Conservation (phyloP, 345 rosid species). For the Turritis glabra region DNA sequence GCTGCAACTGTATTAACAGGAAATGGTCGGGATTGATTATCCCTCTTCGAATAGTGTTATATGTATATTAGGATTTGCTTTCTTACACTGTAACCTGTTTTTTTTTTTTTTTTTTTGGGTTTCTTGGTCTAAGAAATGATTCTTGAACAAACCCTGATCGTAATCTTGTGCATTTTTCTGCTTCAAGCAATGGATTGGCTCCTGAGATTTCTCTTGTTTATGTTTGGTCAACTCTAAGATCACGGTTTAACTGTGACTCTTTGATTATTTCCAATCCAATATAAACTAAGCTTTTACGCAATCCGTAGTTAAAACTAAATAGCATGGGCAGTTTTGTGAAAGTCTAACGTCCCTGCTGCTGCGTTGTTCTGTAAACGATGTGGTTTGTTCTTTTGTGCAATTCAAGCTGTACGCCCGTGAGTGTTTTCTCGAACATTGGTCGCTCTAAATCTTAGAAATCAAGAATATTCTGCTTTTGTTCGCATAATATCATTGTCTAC, state of each 20-base stretch:
- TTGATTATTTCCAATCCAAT: neutral
- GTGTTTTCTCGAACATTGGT: neutral
- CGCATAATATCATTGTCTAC: neutral
- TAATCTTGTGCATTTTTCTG: neutral
- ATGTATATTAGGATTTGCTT: slow-evolving; percentile 21
- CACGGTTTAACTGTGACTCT: neutral
- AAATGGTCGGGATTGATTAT: slow-evolving; percentile 17
- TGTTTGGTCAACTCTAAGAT: neutral
- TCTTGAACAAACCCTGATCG: slow-evolving; percentile 26
- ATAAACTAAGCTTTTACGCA: neutral
- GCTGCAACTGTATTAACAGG: slow-evolving; percentile 28
- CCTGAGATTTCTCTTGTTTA: neutral
- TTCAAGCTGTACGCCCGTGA: too few relatives aligned
- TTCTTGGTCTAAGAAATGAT: slow-evolving; percentile 7
- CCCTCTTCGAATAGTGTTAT: slow-evolving; percentile 3
- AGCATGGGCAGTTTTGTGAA: neutral
- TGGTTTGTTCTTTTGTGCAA: neutral
- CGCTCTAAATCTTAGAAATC: neutral
- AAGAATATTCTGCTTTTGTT: neutral
- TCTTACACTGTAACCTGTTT: slow-evolving; percentile 19
- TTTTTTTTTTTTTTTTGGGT: neutral
- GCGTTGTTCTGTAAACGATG: neutral
- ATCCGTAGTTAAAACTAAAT: neutral
- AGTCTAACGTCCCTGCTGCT: neutral
- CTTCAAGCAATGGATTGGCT: slow-evolving; percentile 13